These are phyloP conservation scores for Cichorium intybus DNA, from an alignment of 140 eudicot species.

Conservation along the genomic window DNA sequence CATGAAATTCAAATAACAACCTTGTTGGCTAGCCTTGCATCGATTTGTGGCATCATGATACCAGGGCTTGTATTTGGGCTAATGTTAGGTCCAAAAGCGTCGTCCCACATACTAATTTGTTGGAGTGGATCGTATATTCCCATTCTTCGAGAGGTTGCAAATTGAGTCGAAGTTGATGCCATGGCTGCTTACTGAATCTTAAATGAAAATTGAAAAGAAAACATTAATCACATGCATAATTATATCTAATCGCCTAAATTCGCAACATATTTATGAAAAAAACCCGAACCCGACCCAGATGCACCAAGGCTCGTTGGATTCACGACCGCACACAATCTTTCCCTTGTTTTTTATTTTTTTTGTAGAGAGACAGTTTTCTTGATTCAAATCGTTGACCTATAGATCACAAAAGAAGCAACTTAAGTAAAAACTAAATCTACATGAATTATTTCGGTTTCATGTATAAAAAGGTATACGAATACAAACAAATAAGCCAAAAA, in stretches of 20 bases:
- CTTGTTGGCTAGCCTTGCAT: constrained; percentile 50
- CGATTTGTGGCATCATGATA: constrained; percentile 35
- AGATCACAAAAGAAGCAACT: too few species aligned
- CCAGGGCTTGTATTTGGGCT: constrained; percentile 37
- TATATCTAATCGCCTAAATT: too few species aligned
- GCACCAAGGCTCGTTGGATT: too few species aligned
- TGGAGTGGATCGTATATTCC: constrained; percentile 78
- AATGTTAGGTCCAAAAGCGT: constrained; percentile 42
- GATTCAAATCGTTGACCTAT: too few species aligned
- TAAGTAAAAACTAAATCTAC: background rate
- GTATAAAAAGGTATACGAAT: background rate
- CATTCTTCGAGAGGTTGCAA: constrained; percentile 69
- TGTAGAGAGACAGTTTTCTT: too few species aligned
- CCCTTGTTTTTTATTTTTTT: too few species aligned
- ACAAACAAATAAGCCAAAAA: background rate
- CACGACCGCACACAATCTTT: too few species aligned
- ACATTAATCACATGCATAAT: constrained; percentile 10
- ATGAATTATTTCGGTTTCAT: background rate
- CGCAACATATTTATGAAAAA: too few species aligned
- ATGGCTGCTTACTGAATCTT: constrained; percentile 14
- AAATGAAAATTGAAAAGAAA: background rate
- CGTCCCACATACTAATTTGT: constrained; percentile 85
- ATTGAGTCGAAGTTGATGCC: constrained; percentile 63
- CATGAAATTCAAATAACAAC: constrained; percentile 21
- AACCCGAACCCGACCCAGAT: too few species aligned